Base-by-base conservation (phyloP, 371 early-diverging fungal species). In the Mortierella sp. region DNA sequence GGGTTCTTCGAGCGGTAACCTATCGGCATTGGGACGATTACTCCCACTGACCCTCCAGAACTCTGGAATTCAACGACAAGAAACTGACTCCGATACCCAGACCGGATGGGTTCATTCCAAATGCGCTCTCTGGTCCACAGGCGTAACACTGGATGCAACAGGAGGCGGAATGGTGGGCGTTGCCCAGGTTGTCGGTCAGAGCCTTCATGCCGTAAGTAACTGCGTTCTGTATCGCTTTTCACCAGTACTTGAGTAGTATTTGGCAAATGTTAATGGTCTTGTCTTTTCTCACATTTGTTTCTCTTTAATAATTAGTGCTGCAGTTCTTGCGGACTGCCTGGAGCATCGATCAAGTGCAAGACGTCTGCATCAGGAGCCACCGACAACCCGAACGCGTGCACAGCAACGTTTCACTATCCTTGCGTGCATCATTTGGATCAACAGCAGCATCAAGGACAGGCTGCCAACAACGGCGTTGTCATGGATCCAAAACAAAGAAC, bases 101-200 rank as follows among this genome's bases (percentile, higher is more conserved):
- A 37, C 64, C 37, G 77, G 77, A 64, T 77, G 74, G 74, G 67
- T 79, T 31, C 79, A 79, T 57, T 54, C 70, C 11, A 54, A 79
- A 8, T 79, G 79, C 24, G 79, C 79, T 5, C 57, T 79, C n/a
- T 79, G 79, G 79, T 73, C 79, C 26, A 70, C 79, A 28, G 79
- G 74, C 26, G 79, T 79, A 0, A 28, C 55, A 19, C 10, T 69
- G 14, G 74, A 79, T 31, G 48, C 73, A 8, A 46, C 46, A 19
- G 69, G 55, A 24, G 79, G 74, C 16, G 55, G 69, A 26, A 48
- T 73, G 37, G 37, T 53, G 9, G n/a, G 48, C 31, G 79, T 74
- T 9, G 21, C 67, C 5, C 43, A n/a, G 2, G 59, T 48, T 26
- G 70, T 79, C 21, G 48, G 61, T 13, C 71, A 50, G n/a, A 50